A percentile compares a stretch with the other conserved stretches of the same genome.
Conservation (phyloP, 2,329 filamentous ascomycete species). For the Ramularia collo-cygni region DNA sequence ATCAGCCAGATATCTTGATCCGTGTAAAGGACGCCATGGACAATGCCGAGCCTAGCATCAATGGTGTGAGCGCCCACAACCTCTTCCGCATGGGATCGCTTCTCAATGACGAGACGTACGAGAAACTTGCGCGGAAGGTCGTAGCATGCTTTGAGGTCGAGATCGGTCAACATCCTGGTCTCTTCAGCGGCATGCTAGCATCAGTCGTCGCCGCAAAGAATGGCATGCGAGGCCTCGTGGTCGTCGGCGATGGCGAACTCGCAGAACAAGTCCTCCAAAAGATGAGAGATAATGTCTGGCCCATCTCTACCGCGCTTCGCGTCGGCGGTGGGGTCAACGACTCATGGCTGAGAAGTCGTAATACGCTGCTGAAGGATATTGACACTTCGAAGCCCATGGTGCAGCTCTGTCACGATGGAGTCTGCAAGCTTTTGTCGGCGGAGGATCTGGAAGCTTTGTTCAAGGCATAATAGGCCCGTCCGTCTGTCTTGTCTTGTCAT, state of each 20-base stretch:
- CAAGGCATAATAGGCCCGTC: slow-evolving; percentile 1
- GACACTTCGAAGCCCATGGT: slow-evolving; percentile 36
- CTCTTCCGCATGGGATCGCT: slow-evolving; percentile 72
- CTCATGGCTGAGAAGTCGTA: slow-evolving; percentile 47
- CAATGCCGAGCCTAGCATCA: slow-evolving; percentile 80
- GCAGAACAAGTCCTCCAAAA: slow-evolving; percentile 37
- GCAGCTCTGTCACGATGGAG: slow-evolving; percentile 41
- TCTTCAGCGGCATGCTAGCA: slow-evolving; percentile 75
- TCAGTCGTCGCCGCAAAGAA: slow-evolving; percentile 68
- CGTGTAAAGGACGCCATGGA: slow-evolving; percentile 95
- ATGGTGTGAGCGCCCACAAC: slow-evolving; percentile 79
- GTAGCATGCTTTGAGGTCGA: slow-evolving; percentile 84
- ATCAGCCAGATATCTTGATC: slow-evolving; percentile 65
- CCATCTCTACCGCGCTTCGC: slow-evolving; percentile 32
- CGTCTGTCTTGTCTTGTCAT: too few species aligned
- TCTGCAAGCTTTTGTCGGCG: slow-evolving; percentile 26
- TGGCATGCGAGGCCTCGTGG: slow-evolving; percentile 56
- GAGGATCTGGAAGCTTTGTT: slow-evolving; percentile 24
- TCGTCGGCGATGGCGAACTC: slow-evolving; percentile 43
- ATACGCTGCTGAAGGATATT: slow-evolving; percentile 40
- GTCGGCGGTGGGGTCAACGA: slow-evolving; percentile 32
- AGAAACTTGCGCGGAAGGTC: slow-evolving; percentile 61
- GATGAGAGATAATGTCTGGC: slow-evolving; percentile 33
- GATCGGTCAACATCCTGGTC: slow-evolving; percentile 84
- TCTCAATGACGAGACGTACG: slow-evolving; percentile 59